phyloP scores from a whole-genome alignment of 805 yeast genomes.

The Kodamaea fukazawae region DNA sequence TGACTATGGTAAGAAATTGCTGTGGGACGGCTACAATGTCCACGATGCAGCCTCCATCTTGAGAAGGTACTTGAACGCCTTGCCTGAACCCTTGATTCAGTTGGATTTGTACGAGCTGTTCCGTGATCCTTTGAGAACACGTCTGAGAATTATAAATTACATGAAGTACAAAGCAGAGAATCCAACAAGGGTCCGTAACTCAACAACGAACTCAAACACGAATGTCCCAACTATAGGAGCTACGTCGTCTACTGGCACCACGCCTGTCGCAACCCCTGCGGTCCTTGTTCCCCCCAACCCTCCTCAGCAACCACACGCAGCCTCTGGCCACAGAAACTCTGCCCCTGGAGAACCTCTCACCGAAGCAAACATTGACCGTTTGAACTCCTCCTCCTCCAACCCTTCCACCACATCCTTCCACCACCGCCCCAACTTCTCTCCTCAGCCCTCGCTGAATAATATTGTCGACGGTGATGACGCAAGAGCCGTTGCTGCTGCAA shows the following conservation, averaged over 20 bases:
- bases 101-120: conserved; percentile 70
- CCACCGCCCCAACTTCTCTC: conserved; percentile 3
- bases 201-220: not conserved
- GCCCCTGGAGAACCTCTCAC: conserved; percentile 24
- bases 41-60: conserved; percentile 95
- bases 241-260: conserved; percentile 5
- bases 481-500: conserved; percentile 13
- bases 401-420: conserved; percentile 3
- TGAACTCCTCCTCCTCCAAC: conserved; percentile 13
- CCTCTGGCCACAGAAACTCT: conserved; percentile 12
- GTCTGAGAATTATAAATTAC: conserved; percentile 65
- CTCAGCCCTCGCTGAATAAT: conserved; percentile 3
- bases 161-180: conserved; percentile 56
- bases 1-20: conserved; percentile 78
- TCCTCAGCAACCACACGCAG: conserved; percentile 8
- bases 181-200: conserved; percentile 18
- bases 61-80: conserved; percentile 78
- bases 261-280: conserved; percentile 9
- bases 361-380: conserved; percentile 33
- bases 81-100: conserved; percentile 92
- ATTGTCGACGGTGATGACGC: conserved; percentile 1
- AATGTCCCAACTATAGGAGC: not conserved
- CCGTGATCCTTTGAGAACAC: conserved; percentile 66
- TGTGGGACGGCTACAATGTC: conserved; percentile 92
- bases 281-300: not conserved